These are phyloP conservation scores for Saksenaea vasiformis DNA, from an alignment of 371 early-diverging fungal genomes.

Conservation along the genomic window DNA sequence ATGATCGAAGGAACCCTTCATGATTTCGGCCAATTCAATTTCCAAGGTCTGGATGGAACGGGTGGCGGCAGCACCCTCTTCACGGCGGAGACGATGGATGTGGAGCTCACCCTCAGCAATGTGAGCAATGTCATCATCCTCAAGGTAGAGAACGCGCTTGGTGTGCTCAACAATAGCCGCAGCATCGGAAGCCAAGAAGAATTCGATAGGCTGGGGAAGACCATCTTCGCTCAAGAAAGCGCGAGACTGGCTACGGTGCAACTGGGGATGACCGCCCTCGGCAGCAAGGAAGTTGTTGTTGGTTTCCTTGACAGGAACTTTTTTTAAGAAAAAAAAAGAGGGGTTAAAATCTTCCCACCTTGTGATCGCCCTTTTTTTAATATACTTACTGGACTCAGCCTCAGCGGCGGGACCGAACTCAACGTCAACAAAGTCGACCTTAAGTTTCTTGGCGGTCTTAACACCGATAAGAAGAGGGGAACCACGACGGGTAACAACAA, in stretches of 20 bases:
- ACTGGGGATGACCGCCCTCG: constrained; percentile 51
- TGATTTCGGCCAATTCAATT: constrained; percentile 95
- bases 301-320: constrained; percentile 25
- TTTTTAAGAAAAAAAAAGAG: not conserved
- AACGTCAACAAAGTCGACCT: constrained; percentile 89
- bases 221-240: constrained; percentile 93
- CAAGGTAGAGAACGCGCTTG: constrained; percentile 94
- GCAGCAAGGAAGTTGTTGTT: constrained; percentile 35
- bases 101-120: constrained; percentile 89
- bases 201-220: constrained; percentile 90
- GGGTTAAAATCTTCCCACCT: not conserved
- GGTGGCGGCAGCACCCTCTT: constrained; percentile 81
- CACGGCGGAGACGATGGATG: constrained; percentile 93
- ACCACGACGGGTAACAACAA: constrained; percentile 95
- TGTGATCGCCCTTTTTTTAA: not conserved
- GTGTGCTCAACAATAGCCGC: constrained; percentile 98
- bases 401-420: constrained; percentile 37
- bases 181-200: constrained; percentile 96
- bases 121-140: constrained; percentile 98
- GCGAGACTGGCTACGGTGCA: constrained; percentile 87
- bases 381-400: constrained; percentile 13
- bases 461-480: constrained; percentile 97
- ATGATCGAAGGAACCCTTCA: constrained; percentile 96
- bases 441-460: constrained; percentile 92
- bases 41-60: constrained; percentile 96